A percentile compares a stretch with the other conserved stretches of the same genome.
Conservation (phyloP, 2,329 filamentous ascomycete species). For the Microsporum ferrugineum region DNA sequence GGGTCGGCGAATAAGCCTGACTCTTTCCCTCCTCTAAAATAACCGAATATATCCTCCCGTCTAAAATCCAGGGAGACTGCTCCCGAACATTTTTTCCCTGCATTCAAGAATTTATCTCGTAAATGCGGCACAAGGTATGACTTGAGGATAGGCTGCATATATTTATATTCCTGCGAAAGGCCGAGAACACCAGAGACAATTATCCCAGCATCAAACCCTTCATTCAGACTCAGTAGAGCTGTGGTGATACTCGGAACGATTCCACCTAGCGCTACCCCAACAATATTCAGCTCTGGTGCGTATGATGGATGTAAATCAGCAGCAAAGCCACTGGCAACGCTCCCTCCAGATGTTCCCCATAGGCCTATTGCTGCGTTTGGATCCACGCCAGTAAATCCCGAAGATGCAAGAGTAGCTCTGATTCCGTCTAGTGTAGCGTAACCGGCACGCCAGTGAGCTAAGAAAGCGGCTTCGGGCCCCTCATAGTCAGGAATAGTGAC, state of each 20-base stretch:
- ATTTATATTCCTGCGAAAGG: constrained; percentile 20
- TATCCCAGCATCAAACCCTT: constrained; percentile 25
- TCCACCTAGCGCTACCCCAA: constrained; percentile 42
- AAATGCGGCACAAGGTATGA: constrained; percentile 14
- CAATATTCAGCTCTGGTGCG: constrained; percentile 41
- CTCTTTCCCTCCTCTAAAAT: constrained; percentile 12
- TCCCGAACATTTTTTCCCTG: constrained; percentile 16
- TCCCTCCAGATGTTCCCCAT: constrained; percentile 49
- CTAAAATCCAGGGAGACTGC: constrained; percentile 15
- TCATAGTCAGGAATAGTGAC: constrained; percentile 41
- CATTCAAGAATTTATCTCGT: constrained; percentile 17
- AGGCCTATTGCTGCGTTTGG: constrained; percentile 29
- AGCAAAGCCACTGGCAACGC: constrained; percentile 40
- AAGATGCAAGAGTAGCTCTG: constrained; percentile 30
- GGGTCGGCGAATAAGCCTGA: constrained; percentile 14
- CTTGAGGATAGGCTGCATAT: constrained; percentile 13
- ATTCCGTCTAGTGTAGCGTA: constrained; percentile 36
- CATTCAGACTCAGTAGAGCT: constrained; percentile 28
- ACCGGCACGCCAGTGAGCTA: constrained; percentile 32
- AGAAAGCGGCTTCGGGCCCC: constrained; percentile 35
- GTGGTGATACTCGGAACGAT: constrained; percentile 33
- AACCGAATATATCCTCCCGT: constrained; percentile 17
- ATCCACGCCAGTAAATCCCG: constrained; percentile 23
- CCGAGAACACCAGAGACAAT: constrained; percentile 24
- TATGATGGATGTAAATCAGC: constrained; percentile 41